phyloP scores from a whole-genome alignment of 2,329 filamentous ascomycete genomes.

The Cyphellophora europaea region DNA sequence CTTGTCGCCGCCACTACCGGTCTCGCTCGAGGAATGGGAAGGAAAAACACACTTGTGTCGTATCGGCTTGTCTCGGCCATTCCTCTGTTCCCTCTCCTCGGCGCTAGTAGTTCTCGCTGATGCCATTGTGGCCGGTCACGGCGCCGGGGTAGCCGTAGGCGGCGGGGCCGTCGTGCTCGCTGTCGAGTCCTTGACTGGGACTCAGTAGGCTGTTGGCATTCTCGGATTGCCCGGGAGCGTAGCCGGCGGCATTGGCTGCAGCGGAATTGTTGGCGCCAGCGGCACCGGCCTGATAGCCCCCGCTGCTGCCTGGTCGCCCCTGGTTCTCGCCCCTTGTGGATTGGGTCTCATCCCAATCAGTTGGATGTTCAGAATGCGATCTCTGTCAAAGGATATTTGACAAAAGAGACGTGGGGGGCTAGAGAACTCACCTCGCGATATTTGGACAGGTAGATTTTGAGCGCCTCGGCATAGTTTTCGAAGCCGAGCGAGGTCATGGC shows the following conservation, averaged over 20 bases:
- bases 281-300: slow-evolving; percentile 17
- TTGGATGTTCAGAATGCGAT: slow-evolving; percentile 38
- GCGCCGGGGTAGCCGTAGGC: slow-evolving; percentile 37
- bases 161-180: slow-evolving; percentile 32
- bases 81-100: slow-evolving; percentile 3
- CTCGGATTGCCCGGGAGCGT: slow-evolving; percentile 28
- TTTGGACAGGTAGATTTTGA: slow-evolving; percentile 96
- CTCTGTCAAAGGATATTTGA: slow-evolving; percentile 22
- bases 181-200: slow-evolving; percentile 29
- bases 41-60: slow-evolving; percentile 9
- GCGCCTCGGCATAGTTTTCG: slow-evolving; percentile 94
- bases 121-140: slow-evolving; percentile 38
- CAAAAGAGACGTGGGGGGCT: slow-evolving; percentile 13
- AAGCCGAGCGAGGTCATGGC: slow-evolving; percentile 98
- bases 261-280: slow-evolving; percentile 19
- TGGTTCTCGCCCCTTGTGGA: slow-evolving; percentile 62
- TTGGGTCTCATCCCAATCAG: slow-evolving; percentile 60
- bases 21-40: slow-evolving; percentile 17
- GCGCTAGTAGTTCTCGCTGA: slow-evolving; percentile 35
- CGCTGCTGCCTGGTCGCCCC: slow-evolving; percentile 45
- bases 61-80: slow-evolving; percentile 12
- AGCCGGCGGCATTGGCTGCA: slow-evolving; percentile 23
- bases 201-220: slow-evolving; percentile 35
- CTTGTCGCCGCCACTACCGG: no score
- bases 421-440: slow-evolving; percentile 83